Evolutionary conservation across 225 moss, liverwort and hornwort species (phyloP).

Genomic region (Bryoerythrophyllum caledonicum): DNA sequence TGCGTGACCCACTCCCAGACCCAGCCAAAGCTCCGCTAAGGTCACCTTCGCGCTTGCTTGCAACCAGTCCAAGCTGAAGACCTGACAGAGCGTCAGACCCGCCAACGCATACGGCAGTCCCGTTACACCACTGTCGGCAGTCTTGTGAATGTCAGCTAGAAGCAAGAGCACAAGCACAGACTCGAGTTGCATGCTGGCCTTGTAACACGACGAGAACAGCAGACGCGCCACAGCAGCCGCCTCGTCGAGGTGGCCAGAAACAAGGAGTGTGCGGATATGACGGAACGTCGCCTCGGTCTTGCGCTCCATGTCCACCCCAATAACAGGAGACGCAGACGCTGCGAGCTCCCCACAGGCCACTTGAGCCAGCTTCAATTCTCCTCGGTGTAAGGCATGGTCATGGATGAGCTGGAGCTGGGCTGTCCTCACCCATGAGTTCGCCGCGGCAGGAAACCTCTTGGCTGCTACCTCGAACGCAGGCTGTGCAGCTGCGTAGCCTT

Average conservation of each 20-base stretch:
- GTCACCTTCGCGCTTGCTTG: slow-evolving; percentile 77
- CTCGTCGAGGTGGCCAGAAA: slow-evolving; percentile 59
- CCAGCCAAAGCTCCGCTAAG: slow-evolving; percentile 88
- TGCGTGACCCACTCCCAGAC: slow-evolving; percentile 69
- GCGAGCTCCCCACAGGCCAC: slow-evolving; percentile 76
- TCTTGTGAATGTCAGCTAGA: slow-evolving; percentile 75
- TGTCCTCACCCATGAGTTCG: slow-evolving; percentile 70
- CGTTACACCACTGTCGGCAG: slow-evolving; percentile 78
- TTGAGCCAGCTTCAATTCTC: slow-evolving; percentile 67
- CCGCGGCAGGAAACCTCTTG: slow-evolving; percentile 57
- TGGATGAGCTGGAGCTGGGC: slow-evolving; percentile 62
- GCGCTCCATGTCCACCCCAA: slow-evolving; percentile 81
- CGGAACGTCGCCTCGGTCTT: slow-evolving; percentile 65
- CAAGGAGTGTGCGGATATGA: slow-evolving; percentile 47
- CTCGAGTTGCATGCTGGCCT: slow-evolving; percentile 81
- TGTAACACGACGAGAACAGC: slow-evolving; percentile 79
- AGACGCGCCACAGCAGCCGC: slow-evolving; percentile 64
- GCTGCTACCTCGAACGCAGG: slow-evolving; percentile 59
- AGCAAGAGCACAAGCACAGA: slow-evolving; percentile 73
- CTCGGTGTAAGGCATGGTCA: slow-evolving; percentile 66
- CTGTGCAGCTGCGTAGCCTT: slow-evolving; percentile 65
- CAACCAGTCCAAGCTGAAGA: slow-evolving; percentile 71
- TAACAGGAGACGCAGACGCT: slow-evolving; percentile 68
- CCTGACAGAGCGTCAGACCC: slow-evolving; percentile 71
- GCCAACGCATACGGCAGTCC: slow-evolving; percentile 88